Evolutionary conservation across 2,329 filamentous ascomycete genomes (phyloP), one percentile per base, ranked within the genome.

Genomic region (Xylariales sp.): DNA sequence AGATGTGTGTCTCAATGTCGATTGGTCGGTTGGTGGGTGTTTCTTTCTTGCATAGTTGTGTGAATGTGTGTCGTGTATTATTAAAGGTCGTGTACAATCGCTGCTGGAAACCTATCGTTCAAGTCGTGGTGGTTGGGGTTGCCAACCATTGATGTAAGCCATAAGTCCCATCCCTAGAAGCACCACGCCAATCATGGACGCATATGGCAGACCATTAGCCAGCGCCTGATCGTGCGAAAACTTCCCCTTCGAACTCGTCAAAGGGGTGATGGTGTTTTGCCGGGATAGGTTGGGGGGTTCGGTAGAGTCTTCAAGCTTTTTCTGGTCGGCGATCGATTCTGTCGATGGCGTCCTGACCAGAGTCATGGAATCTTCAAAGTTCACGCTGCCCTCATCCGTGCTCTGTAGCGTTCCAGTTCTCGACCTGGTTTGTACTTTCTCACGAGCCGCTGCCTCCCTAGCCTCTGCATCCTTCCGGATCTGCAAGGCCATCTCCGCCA

Each of bases 101-200:
- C 18, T 53, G n/a, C n/a, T n/a, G n/a, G n/a, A 25, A 25, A 25
- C 8, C 28, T 41, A 65, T 37, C 53, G 56, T 25, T 63, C 57
- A 30, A 63, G 43, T 14, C 56, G 37, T 35, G 56, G 62, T 17
- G 59, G 58, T 40, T 67, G 63, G 19, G 65, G 55, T 51, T 88
- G 84, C 85, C 85, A 91, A 36, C 84, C 83, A 54, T 93, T 93
- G 50, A 93, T 72, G 61, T 89, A 90, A 29, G 85, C 85, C 87
- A 93, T 93, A 47, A 93, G 60, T 12, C 87, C 85, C 66, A 93
- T 83, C 21, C 87, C 87, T 43, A 93, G 67, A 40, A 93, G 62
- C 18, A 93, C 86, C 21, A 93, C 87, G 10, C 87, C 84, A 31
- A 93, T 63, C 76, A 91, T 88, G 2, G 85, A 89, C 28, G 84